Base-by-base conservation (phyloP, 768 basidiomycete genomes). In the Tylopilus sp. region DNA sequence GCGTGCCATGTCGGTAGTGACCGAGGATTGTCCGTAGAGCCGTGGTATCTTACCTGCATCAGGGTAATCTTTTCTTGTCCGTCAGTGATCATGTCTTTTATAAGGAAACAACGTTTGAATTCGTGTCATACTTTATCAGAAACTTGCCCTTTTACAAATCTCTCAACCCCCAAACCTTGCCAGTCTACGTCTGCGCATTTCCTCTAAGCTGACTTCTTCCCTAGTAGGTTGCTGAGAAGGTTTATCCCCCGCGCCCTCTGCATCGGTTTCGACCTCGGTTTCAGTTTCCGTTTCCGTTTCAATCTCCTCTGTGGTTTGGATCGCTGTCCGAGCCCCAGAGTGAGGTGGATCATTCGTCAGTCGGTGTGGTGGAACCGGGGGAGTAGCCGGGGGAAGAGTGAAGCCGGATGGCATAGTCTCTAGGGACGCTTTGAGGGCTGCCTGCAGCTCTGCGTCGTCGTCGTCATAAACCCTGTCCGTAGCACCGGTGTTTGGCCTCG, bases 381-480 rank as follows among this genome's bases (percentile, higher is more conserved):
- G 41, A 16, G 56, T 29, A 12, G 37, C 50, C n/a, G 55, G 49
- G 30, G 76, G 75, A 6, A 75, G 60, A 25, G 68, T 59, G 70
- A 76, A 85, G 28, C 76, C 85, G 36, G 71, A 69, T 2, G 87
- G 84, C 21, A 83, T 66, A 37, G 74, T 73, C 64, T 87, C 86
- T 56, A 95, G 73, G 33, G 92, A 93, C 3, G 91, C 93, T 64
- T 76, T 84, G 44, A 96, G 74, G 6, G 93, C 93, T 12, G 92
- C 92, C 70, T 95, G 93, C 42, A 96, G 72, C 60, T 89, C 86
- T 22, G 81, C 83, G 61, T 96, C 92, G 46, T 94, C 92, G 57
- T 95, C 92, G 56, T 94, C 92, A 59, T 89, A 85, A 34, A 85
- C 80, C 42, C 83, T 72, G 46, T 77, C 54, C 44, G 54, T 45